Evolutionary conservation across 2,329 filamentous ascomycete species (phyloP).

Genomic region (Aureobasidium sp.): DNA sequence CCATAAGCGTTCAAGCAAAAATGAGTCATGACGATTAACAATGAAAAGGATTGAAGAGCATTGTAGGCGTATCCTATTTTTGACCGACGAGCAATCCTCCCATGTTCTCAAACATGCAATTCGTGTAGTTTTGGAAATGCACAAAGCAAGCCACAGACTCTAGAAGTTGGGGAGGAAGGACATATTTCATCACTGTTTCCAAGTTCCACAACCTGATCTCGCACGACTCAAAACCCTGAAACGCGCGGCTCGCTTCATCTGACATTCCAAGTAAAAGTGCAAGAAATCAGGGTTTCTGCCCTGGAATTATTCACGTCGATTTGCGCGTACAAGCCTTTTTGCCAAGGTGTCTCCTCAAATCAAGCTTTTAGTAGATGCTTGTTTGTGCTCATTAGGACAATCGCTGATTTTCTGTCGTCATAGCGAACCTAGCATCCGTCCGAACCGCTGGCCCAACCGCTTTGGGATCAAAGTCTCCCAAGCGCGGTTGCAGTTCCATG

Average conservation of each 20-base stretch:
- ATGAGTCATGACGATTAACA: neutral
- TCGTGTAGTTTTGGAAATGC: too few relatives aligned
- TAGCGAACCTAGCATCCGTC: neutral
- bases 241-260: neutral
- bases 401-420: constrained; percentile 1
- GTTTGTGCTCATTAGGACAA: neutral
- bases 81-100: too few relatives aligned
- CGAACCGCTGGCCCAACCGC: neutral
- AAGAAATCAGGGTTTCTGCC: neutral
- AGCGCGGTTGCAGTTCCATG: neutral
- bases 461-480: neutral
- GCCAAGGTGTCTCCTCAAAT: neutral
- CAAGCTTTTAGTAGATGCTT: neutral
- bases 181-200: neutral
- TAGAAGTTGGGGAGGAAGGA: too few relatives aligned
- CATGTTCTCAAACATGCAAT: too few relatives aligned
- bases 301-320: neutral
- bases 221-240: neutral
- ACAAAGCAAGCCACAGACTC: too few relatives aligned
- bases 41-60: too few relatives aligned
- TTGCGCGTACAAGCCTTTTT: neutral
- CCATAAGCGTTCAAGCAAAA: neutral
- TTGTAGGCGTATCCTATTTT: too few relatives aligned
- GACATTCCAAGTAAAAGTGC: neutral
- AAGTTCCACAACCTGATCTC: neutral